Conservation (phyloP, 2,329 filamentous ascomycete species). For the Arachnomyces sp. region DNA sequence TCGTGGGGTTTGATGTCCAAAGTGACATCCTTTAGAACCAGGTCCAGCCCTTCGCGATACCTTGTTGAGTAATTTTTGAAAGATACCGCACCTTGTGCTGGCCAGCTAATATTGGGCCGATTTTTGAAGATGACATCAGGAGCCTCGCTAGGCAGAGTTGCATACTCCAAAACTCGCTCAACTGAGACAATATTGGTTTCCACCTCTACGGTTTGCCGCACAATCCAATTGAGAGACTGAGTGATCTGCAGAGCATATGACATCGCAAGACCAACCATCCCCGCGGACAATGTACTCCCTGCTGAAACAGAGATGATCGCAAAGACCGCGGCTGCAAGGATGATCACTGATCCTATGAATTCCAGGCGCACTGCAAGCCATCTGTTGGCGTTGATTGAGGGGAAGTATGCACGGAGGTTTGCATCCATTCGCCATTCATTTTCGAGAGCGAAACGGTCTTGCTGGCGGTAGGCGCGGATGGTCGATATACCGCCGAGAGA, state of each 20-base stretch:
- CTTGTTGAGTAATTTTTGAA: conserved; percentile 93
- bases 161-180: conserved; percentile 94
- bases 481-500: conserved; percentile 89
- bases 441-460: conserved; percentile 78
- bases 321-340: conserved; percentile 76
- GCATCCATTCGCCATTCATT: conserved; percentile 97
- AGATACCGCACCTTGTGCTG: conserved; percentile 75
- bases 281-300: conserved; percentile 57
- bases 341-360: conserved; percentile 91
- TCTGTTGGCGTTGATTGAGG: conserved; percentile 85
- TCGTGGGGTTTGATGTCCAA: conserved; percentile 82
- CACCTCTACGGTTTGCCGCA: conserved; percentile 97
- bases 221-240: conserved; percentile 96
- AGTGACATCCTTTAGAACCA: conserved; percentile 85
- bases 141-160: conserved; percentile 81
- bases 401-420: conserved; percentile 90
- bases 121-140: conserved; percentile 87
- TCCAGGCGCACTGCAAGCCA: conserved; percentile 94
- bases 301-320: conserved; percentile 71
- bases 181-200: conserved; percentile 99
- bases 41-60: conserved; percentile 80
- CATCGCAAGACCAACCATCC: conserved; percentile 87
- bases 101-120: conserved; percentile 84
- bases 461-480: conserved; percentile 88
- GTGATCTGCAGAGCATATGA: conserved; percentile 97